A percentile compares a stretch with the other conserved stretches of the same genome.
Evolutionary conservation across 306 rosid genomes (phyloP).

Genomic region (Rosa lucieae): DNA sequence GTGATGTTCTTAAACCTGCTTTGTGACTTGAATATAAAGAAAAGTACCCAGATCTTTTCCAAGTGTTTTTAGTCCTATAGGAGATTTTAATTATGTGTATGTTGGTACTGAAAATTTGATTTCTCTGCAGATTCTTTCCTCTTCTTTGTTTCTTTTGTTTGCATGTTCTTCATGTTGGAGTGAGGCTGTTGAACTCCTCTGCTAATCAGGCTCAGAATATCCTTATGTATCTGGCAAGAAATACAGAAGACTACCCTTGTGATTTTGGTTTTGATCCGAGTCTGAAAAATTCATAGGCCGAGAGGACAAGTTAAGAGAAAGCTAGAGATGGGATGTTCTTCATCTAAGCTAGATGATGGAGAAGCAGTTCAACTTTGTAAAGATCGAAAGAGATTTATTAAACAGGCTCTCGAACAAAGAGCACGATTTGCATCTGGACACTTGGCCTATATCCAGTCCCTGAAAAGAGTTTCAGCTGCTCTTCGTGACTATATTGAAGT

Average conservation of each 20-base stretch:
- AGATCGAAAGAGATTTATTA: conserved; percentile 77
- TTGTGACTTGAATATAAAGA: conserved; percentile 57
- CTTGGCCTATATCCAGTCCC: conserved; percentile 64
- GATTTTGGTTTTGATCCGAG: conserved; percentile 55
- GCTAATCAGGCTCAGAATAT: conserved; percentile 27
- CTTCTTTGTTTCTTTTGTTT: neutral
- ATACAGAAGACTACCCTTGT: conserved; percentile 38
- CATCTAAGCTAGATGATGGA: conserved; percentile 79
- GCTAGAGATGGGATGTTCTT: conserved; percentile 87
- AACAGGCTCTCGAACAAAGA: conserved; percentile 84
- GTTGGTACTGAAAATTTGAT: neutral
- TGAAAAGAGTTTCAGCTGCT: conserved; percentile 79
- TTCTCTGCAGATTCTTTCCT: conserved; percentile 18
- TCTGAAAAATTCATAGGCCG: conserved; percentile 53
- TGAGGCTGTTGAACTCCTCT: conserved; percentile 22
- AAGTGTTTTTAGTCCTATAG: conserved; percentile 10
- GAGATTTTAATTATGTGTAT: neutral
- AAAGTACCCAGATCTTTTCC: conserved; percentile 50
- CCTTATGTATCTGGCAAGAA: conserved; percentile 65
- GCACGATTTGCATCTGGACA: conserved; percentile 69
- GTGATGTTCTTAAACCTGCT: conserved; percentile 19
- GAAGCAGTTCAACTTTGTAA: conserved; percentile 91
- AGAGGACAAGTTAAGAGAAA: conserved; percentile 25
- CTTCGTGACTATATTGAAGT: conserved; percentile 73
- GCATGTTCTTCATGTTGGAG: conserved; percentile 9